Conservation (phyloP, 2,329 filamentous ascomycete species). For the Apiospora kogelbergensis region DNA sequence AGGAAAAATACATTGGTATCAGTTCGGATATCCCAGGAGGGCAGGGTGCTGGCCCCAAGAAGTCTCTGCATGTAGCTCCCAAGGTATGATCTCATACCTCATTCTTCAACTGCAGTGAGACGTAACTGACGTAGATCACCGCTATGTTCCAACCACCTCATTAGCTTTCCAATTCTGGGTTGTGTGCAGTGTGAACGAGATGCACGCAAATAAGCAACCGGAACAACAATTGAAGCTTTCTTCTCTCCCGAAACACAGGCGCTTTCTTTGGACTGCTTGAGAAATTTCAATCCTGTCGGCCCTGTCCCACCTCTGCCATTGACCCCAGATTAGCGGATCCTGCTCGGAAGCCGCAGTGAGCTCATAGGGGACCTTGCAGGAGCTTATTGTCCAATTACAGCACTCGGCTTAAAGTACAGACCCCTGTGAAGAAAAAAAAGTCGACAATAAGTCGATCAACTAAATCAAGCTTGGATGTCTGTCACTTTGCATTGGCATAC, state of each 20-base stretch:
- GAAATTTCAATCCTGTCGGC: not conserved
- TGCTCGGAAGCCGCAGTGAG: not conserved
- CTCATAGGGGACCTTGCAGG: constrained; percentile 4
- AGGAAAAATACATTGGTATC: not conserved
- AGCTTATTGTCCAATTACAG: not conserved
- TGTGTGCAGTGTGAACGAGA: not conserved
- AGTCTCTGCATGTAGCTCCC: not conserved
- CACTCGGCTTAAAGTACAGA: not conserved
- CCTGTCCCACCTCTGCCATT: not conserved
- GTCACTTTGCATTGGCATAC: not conserved
- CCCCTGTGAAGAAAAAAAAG: constrained; percentile 1
- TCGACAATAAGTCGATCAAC: not conserved
- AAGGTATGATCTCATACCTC: not conserved
- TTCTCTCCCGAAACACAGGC: not conserved
- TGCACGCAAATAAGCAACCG: not conserved
- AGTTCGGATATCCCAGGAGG: not conserved
- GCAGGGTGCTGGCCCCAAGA: not conserved
- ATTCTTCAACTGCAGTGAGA: not conserved
- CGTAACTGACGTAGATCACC: not conserved
- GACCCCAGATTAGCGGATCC: constrained; percentile 3
- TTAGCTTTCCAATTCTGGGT: no score
- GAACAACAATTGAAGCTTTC: not conserved
- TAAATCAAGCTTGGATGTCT: not conserved
- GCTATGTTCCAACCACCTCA: not conserved
- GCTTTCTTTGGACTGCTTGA: no score